Percentiles rank a stretch among this genome's conserved stretches.
Conservation (phyloP, 2,329 filamentous ascomycete species). For the Aspergillus costaricaensis region DNA sequence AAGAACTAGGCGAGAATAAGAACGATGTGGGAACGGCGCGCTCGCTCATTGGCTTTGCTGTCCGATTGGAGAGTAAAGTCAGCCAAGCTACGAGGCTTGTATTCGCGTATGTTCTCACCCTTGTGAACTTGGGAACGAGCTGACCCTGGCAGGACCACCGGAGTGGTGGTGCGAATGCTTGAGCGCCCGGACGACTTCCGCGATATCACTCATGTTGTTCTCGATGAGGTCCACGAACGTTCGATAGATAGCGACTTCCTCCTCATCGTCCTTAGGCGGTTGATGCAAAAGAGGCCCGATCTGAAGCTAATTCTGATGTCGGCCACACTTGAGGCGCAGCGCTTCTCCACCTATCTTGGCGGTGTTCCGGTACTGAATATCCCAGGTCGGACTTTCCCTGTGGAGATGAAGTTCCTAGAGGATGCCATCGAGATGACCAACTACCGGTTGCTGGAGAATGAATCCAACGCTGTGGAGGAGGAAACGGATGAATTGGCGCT, state of each 20-base stretch:
- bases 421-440: conserved; percentile 88
- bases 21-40: conserved; percentile 77
- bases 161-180: conserved; percentile 98
- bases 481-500: conserved; percentile 49
- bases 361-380: conserved; percentile 86
- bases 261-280: conserved; percentile 82
- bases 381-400: conserved; percentile 90
- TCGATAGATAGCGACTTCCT: conserved; percentile 97
- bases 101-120: conserved; percentile 66
- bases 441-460: conserved; percentile 68
- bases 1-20: conserved; percentile 85
- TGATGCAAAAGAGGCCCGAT: conserved; percentile 74
- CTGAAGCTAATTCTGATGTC: conserved; percentile 97
- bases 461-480: conserved; percentile 42
- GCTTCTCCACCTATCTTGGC: conserved; percentile 85
- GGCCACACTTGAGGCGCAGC: conserved; percentile 88
- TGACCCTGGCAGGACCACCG: conserved; percentile 51
- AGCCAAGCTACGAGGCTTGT: conserved; percentile 79
- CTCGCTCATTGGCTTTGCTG: conserved; percentile 91
- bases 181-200: conserved; percentile 82
- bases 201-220: conserved; percentile 88
- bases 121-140: neutral
- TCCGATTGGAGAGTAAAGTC: conserved; percentile 86
- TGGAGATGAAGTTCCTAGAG: conserved; percentile 83
- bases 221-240: conserved; percentile 97